Evolutionary conservation across 1,139 yeast genomes (phyloP), one percentile per base, ranked within the genome.

Genomic region (Taphrina sp.): DNA sequence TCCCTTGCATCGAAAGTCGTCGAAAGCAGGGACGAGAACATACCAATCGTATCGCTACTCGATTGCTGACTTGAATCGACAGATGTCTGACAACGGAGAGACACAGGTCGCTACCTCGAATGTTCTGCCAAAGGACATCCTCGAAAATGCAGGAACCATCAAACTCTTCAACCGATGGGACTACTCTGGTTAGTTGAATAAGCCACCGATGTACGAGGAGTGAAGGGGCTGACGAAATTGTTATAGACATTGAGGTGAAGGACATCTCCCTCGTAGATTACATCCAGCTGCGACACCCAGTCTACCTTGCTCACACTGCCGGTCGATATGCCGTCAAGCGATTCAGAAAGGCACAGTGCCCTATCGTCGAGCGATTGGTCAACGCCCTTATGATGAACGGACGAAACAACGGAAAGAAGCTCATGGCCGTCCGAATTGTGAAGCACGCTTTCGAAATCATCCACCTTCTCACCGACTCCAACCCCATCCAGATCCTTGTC

Each of bases 321-420:
- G 98, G 98, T 76, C 90, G 96, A 80, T 94, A 90, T 81, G 98
- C 97, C 73, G 77, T 89, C 79, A 92, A 92, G 88, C 90, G 98
- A 81, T 94, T 94, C 87, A 90, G 97, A 85, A 94, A 94, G 86
- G 95, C 98, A 68, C 97, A 92, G 83, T 90, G 96, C 81, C 98
- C 98, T 73, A 84, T 94, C 75, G 77, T 94, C 70, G 99, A 94
- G 84, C 92, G 99, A 84, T 83, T 94, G 76, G 90, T 98, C 80
- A 92, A 92, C 92, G 86, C 98, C 66, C 82, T 94, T 75, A 94
- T 94, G 98, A 94, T 94, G 98, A 89, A 94, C 85, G 99, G 99
- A 82, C 92, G 98, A 83, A 94, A 94, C 94, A 94, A 94, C 85
- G 99, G 99, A 85, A 94, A 94, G 85, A 94, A 94, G 82, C 87